phyloP scores from a whole-genome alignment of 225 moss, liverwort and hornwort genomes.

The Physcomitrium patens region DNA sequence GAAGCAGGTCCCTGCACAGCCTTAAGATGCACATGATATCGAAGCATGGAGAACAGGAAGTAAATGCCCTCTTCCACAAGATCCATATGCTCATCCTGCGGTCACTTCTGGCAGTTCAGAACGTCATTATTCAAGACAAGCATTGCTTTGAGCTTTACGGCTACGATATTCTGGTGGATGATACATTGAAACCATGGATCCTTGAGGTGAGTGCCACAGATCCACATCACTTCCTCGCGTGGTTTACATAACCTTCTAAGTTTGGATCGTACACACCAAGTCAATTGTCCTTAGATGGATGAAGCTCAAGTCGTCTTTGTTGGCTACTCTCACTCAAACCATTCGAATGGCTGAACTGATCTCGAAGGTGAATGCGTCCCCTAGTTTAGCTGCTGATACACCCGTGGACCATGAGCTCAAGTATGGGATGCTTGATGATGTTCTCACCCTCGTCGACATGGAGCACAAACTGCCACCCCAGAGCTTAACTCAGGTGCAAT shows the following conservation, averaged over 20 bases:
- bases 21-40: conserved; percentile 99
- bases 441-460: conserved; percentile 92
- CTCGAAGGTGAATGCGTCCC: conserved; percentile 91
- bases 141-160: conserved; percentile 99
- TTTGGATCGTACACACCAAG: too few species aligned
- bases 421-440: conserved; percentile 96
- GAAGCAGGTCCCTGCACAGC: conserved; percentile 81
- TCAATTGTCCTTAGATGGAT: not conserved
- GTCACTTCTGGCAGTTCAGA: conserved; percentile 90
- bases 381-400: conserved; percentile 95
- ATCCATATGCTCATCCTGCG: conserved; percentile 90
- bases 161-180: conserved; percentile 93
- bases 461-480: conserved; percentile 81
- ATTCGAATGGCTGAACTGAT: conserved; percentile 13
- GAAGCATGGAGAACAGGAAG: conserved; percentile 87
- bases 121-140: conserved; percentile 95
- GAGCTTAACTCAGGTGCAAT: conserved; percentile 61
- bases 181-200: conserved; percentile 90
- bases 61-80: conserved; percentile 90
- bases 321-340: not conserved
- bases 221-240: too few species aligned
- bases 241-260: too few species aligned
- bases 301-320: not conserved
- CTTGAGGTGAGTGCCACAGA: conserved; percentile 59
- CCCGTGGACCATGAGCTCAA: conserved; percentile 87